A percentile compares a stretch with the other conserved stretches of the same genome.
phyloP scores from a whole-genome alignment of 768 basidiomycete genomes.

The Trametes cingulata region DNA sequence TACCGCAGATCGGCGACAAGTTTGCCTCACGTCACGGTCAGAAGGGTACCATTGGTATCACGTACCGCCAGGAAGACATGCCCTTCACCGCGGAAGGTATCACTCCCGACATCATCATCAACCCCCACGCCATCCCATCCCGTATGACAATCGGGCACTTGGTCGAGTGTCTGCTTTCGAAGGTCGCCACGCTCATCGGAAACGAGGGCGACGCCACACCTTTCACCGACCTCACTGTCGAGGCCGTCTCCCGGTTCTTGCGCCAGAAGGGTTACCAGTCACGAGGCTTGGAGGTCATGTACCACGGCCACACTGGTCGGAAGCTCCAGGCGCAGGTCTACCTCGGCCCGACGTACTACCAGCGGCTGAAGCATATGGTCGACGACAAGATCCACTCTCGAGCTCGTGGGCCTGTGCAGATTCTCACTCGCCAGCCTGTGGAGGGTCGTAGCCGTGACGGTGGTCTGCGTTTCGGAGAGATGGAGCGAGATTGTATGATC shows the following conservation, averaged over 20 bases:
- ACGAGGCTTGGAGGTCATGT: slow-evolving; percentile 97
- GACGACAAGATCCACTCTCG: slow-evolving; percentile 99
- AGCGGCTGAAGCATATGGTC: slow-evolving; percentile 99
- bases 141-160: slow-evolving; percentile 99
- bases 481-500: slow-evolving; percentile 99
- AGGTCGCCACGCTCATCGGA: slow-evolving; percentile 93
- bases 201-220: slow-evolving; percentile 99
- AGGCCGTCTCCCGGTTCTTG: slow-evolving; percentile 92
- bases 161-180: slow-evolving; percentile 96
- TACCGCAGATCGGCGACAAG: slow-evolving; percentile 98
- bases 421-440: slow-evolving; percentile 95
- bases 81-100: slow-evolving; percentile 98
- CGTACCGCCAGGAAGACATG: slow-evolving; percentile 99
- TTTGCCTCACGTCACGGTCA: slow-evolving; percentile 99
- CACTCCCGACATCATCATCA: slow-evolving; percentile 96
- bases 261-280: slow-evolving; percentile 93
- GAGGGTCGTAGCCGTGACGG: slow-evolving; percentile 99
- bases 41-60: slow-evolving; percentile 99
- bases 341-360: slow-evolving; percentile 98
- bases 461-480: slow-evolving; percentile 99
- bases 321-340: slow-evolving; percentile 98
- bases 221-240: slow-evolving; percentile 97
- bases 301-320: slow-evolving; percentile 97
- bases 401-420: slow-evolving; percentile 96
- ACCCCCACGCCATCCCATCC: slow-evolving; percentile 99